Evolutionary conservation across 192 early-diverging fungal species (phyloP).

Genomic region (Kappamyces sp.): DNA sequence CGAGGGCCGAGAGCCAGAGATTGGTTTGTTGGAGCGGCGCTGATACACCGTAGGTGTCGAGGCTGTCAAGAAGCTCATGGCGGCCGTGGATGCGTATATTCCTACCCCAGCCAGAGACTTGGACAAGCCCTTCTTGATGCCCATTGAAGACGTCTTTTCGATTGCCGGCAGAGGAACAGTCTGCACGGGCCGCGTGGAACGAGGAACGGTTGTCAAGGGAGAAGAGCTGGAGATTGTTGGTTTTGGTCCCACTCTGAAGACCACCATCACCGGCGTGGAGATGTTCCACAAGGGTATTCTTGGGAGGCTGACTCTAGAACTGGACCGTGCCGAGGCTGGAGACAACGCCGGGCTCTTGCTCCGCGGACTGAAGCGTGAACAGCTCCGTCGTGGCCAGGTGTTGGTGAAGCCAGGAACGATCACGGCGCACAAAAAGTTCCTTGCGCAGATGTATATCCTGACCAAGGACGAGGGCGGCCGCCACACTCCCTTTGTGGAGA

Average conservation of each 20-base stretch:
- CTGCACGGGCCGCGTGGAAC: conserved; percentile 89
- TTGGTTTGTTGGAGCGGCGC: conserved; percentile 34
- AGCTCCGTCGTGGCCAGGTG: conserved; percentile 91
- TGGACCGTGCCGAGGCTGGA: conserved; percentile 93
- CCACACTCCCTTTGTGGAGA: conserved; percentile 94
- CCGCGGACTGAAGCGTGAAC: conserved; percentile 96
- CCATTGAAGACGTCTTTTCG: conserved; percentile 96
- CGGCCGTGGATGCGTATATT: conserved; percentile 84
- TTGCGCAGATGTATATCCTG: conserved; percentile 87
- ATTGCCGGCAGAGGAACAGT: conserved; percentile 98
- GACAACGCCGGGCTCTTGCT: conserved; percentile 98
- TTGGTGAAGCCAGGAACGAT: conserved; percentile 87
- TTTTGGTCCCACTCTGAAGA: conserved; percentile 81
- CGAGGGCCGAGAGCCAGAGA: conserved; percentile 82
- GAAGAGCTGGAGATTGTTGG: conserved; percentile 96
- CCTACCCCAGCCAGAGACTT: conserved; percentile 88
- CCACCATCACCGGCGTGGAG: conserved; percentile 94
- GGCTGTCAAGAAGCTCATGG: conserved; percentile 87
- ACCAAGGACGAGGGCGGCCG: conserved; percentile 98
- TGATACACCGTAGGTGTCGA: conserved; percentile 45
- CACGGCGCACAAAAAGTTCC: conserved; percentile 92
- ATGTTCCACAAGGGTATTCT: conserved; percentile 91
- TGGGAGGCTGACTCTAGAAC: conserved; percentile 46
- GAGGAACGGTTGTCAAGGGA: conserved; percentile 89
- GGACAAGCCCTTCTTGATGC: conserved; percentile 99